Percentiles rank a stretch among this genome's conserved stretches.
phyloP scores from a whole-genome alignment of 495 filamentous ascomycete genomes.

The Penicillium crystallinum region DNA sequence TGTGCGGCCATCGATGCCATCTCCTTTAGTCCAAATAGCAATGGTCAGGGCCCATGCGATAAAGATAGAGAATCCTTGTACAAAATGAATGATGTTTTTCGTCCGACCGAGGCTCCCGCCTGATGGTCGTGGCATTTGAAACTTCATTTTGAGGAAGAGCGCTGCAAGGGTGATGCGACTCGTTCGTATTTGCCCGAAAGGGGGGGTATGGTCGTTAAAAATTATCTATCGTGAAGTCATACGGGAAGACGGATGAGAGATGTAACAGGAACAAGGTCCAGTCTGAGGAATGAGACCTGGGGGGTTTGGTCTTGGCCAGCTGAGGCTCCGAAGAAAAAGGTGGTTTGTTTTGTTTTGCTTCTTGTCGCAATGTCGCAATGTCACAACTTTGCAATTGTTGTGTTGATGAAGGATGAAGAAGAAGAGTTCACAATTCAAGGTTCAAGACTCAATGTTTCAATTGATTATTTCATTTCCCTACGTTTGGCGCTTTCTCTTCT shows the following conservation, averaged over 20 bases:
- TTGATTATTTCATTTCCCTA: not conserved
- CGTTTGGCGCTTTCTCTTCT: not conserved
- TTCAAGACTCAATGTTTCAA: not conserved
- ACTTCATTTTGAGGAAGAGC: conserved; percentile 21
- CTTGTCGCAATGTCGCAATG: not conserved
- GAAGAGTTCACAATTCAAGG: conserved; percentile 8
- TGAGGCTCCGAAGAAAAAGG: not conserved
- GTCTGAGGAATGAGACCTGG: not conserved
- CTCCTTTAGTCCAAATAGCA: conserved; percentile 61
- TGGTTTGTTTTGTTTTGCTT: conserved; percentile 1
- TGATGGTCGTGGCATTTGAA: conserved; percentile 28
- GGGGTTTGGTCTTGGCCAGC: not conserved
- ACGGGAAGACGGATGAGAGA: not conserved
- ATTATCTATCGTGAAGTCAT: conserved; percentile 5
- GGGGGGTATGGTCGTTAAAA: not conserved
- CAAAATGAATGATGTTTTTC: conserved; percentile 46
- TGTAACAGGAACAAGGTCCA: conserved; percentile 2
- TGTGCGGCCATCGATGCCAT: conserved; percentile 60
- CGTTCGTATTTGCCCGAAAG: conserved; percentile 8
- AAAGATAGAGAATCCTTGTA: conserved; percentile 63
- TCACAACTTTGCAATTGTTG: not conserved
- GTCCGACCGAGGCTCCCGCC: conserved; percentile 38
- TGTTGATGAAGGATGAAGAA: too few relatives aligned
- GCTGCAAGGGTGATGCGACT: conserved; percentile 24
- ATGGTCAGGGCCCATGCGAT: conserved; percentile 70